Evolutionary conservation across 2,329 filamentous ascomycete species (phyloP).

Genomic region (Aspergillus niger): DNA sequence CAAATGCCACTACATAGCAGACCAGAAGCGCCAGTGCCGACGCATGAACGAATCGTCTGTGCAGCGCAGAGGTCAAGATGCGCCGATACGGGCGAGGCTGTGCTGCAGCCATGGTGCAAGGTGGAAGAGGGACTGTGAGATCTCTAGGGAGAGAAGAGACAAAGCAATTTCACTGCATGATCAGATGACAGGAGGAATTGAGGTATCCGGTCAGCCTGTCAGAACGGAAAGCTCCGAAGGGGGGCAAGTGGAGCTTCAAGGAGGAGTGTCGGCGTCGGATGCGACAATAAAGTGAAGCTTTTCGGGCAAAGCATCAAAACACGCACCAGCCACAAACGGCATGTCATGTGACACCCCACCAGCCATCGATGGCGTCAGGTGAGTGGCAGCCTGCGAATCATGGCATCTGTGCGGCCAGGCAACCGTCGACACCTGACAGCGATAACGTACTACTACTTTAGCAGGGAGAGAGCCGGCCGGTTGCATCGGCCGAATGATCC

Average conservation of each 20-base stretch:
- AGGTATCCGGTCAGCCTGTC: background rate
- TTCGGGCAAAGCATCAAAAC: slow-evolving; percentile 39
- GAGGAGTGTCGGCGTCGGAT: slow-evolving; percentile 16
- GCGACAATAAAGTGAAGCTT: slow-evolving; percentile 28
- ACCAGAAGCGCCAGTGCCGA: slow-evolving; percentile 68
- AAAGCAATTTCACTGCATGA: slow-evolving; percentile 27
- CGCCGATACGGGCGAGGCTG: slow-evolving; percentile 69
- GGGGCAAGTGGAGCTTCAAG: slow-evolving; percentile 1
- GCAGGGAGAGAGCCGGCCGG: background rate
- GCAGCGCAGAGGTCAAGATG: slow-evolving; percentile 84
- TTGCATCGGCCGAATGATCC: slow-evolving; percentile 15
- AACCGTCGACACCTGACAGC: background rate
- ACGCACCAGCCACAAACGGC: slow-evolving; percentile 27
- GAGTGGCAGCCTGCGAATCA: slow-evolving; percentile 30
- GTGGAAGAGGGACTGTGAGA: slow-evolving; percentile 25
- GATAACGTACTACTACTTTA: background rate
- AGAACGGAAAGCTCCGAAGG: background rate
- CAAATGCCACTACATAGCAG: slow-evolving; percentile 72
- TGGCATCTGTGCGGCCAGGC: slow-evolving; percentile 26
- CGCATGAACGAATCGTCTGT: slow-evolving; percentile 81
- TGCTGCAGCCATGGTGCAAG: slow-evolving; percentile 40
- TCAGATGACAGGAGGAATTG: slow-evolving; percentile 6
- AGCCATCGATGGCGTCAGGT: slow-evolving; percentile 29
- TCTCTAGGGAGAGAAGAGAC: slow-evolving; percentile 24
- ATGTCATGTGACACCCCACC: slow-evolving; percentile 30